These are phyloP conservation scores for Linnemannia elongata DNA, from an alignment of 192 early-diverging fungal species.

Conservation along the genomic window DNA sequence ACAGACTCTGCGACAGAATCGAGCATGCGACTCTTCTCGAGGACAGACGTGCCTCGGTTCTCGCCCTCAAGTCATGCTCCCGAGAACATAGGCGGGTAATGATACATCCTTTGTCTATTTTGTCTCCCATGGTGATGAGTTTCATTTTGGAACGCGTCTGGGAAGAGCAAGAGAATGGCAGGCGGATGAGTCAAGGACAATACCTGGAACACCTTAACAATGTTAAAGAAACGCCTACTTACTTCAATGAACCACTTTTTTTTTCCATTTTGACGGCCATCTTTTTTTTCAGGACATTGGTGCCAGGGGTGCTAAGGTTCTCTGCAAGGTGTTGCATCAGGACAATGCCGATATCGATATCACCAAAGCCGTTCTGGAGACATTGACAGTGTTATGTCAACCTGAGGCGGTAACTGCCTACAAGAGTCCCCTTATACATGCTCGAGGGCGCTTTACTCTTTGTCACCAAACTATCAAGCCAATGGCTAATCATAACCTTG, in stretches of 20 bases:
- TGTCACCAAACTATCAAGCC: neutral
- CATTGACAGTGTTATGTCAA: slow-evolving; percentile 84
- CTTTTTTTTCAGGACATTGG: slow-evolving; percentile 80
- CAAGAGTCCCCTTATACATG: neutral
- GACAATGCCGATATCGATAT: slow-evolving; percentile 91
- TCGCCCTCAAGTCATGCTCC: slow-evolving; percentile 87
- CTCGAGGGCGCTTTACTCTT: neutral
- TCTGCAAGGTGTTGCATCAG: slow-evolving; percentile 82
- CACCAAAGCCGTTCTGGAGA: slow-evolving; percentile 88
- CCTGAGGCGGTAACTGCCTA: slow-evolving; percentile 47
- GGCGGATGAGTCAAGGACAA: neutral
- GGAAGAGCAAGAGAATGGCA: neutral
- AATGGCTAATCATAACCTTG: neutral
- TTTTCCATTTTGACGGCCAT: too few species aligned
- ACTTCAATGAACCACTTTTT: neutral
- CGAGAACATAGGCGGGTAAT: slow-evolving; percentile 83
- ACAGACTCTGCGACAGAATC: slow-evolving; percentile 86
- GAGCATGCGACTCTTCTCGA: slow-evolving; percentile 89
- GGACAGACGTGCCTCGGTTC: slow-evolving; percentile 89
- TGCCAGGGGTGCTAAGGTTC: slow-evolving; percentile 76
- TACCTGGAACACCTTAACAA: neutral
- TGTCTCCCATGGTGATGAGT: neutral
- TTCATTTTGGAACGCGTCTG: neutral
- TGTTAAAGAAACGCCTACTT: slow-evolving; percentile 2
- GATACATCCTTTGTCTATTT: neutral